phyloP scores from a whole-genome alignment of 139 green algal species.

The Spirogloea muscicola region DNA sequence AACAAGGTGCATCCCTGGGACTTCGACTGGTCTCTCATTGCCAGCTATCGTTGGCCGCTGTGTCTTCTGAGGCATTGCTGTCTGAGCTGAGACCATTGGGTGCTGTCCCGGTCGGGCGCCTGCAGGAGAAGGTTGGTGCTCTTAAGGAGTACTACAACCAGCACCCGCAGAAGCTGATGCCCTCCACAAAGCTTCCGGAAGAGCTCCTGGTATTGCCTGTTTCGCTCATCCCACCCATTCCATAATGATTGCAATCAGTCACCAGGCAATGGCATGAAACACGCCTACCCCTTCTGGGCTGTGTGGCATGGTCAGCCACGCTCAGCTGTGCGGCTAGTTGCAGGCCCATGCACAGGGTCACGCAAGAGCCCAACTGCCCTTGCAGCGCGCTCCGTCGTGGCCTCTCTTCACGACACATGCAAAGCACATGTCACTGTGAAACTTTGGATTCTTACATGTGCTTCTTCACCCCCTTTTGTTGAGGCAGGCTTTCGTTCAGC shows the following conservation, averaged over 20 bases:
- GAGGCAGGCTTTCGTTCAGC: conserved; percentile 2
- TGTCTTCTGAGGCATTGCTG: too few species aligned
- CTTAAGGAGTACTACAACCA: conserved; percentile 31
- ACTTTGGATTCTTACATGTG: conserved; percentile 15
- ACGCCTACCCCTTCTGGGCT: neutral
- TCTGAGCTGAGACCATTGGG: neutral
- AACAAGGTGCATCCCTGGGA: conserved; percentile 27
- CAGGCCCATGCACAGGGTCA: neutral
- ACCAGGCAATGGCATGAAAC: too few species aligned
- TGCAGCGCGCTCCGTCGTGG: neutral
- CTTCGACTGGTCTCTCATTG: neutral
- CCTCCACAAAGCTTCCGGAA: conserved; percentile 9
- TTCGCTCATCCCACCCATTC: neutral
- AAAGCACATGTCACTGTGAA: neutral
- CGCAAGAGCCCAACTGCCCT: neutral
- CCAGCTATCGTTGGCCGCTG: neutral
- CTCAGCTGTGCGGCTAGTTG: neutral
- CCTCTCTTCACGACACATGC: too few species aligned
- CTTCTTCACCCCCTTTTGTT: conserved; percentile 3
- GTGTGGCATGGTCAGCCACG: neutral
- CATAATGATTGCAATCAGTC: conserved; percentile 6
- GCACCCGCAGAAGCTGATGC: conserved; percentile 14
- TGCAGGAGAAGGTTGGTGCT: conserved; percentile 33
- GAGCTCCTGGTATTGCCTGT: conserved; percentile 5
- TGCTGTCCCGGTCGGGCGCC: neutral